Percentiles rank a stretch among this genome's conserved stretches.
Conservation (phyloP, 2,329 filamentous ascomycete genomes). For the Nemania sp. region DNA sequence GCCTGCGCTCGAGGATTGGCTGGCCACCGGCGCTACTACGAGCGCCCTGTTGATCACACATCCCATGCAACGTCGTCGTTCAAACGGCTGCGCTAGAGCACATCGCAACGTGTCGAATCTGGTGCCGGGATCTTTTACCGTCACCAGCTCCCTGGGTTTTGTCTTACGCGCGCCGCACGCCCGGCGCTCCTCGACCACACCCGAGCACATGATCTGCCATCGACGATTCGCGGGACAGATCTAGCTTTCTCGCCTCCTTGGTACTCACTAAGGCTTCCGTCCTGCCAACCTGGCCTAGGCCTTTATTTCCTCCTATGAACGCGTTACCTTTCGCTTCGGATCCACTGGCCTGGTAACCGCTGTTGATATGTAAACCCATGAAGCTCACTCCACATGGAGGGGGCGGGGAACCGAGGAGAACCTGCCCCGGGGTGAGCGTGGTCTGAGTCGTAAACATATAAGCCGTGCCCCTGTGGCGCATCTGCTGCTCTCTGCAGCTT, state of each 20-base stretch:
- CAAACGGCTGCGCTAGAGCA: not conserved
- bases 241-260: constrained; percentile 3
- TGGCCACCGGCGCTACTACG: not conserved
- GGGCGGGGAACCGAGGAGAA: not conserved
- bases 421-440: not conserved
- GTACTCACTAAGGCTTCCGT: constrained; percentile 13
- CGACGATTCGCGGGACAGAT: constrained; percentile 8
- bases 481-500: constrained; percentile 1
- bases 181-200: constrained; percentile 8
- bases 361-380: constrained; percentile 6
- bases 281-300: constrained; percentile 10
- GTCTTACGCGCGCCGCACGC: constrained; percentile 10
- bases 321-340: constrained; percentile 9
- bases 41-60: constrained; percentile 14
- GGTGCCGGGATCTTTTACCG: constrained; percentile 11
- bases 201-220: constrained; percentile 16
- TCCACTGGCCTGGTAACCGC: not conserved
- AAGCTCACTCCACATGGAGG: constrained; percentile 6
- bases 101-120: constrained; percentile 1
- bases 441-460: constrained; percentile 20
- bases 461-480: constrained; percentile 1
- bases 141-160: constrained; percentile 13
- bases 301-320: constrained; percentile 28
- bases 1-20: constrained; percentile 6
- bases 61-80: constrained; percentile 12